These are phyloP conservation scores for Bruguiera gymnorhiza DNA, from an alignment of 345 rosid genomes.

Conservation along the genomic window DNA sequence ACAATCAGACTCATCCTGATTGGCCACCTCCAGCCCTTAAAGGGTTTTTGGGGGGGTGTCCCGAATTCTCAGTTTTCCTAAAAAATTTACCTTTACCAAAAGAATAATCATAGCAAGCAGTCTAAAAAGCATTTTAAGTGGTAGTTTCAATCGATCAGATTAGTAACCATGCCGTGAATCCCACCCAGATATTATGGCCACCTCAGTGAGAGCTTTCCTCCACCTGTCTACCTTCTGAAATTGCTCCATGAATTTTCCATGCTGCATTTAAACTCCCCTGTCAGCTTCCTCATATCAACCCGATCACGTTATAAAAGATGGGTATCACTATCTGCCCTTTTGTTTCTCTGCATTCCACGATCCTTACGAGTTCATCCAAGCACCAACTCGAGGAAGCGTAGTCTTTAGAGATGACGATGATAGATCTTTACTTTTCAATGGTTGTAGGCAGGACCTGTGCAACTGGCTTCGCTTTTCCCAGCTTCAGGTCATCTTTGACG, in stretches of 20 bases:
- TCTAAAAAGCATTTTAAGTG: too few relatives aligned
- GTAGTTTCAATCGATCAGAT: too few relatives aligned
- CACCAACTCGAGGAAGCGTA: background rate
- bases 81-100: too few relatives aligned
- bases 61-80: too few relatives aligned
- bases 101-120: too few relatives aligned
- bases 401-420: background rate
- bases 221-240: constrained; percentile 7
- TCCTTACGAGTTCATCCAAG: background rate
- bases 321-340: constrained; percentile 6
- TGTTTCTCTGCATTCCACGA: constrained; percentile 2
- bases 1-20: too few relatives aligned
- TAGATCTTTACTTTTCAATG: background rate
- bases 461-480: background rate
- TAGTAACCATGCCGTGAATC: constrained; percentile 2
- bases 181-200: constrained; percentile 16
- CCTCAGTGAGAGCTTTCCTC: constrained; percentile 12
- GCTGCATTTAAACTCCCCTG: background rate
- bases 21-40: too few relatives aligned
- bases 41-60: too few relatives aligned
- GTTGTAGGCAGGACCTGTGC: background rate
- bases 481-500: background rate
- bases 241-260: background rate
- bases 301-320: constrained; percentile 14
- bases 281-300: background rate